These are phyloP conservation scores for Aegilops umbellulata DNA, from an alignment of 176 grass and related monocot genomes.

Conservation along the genomic window DNA sequence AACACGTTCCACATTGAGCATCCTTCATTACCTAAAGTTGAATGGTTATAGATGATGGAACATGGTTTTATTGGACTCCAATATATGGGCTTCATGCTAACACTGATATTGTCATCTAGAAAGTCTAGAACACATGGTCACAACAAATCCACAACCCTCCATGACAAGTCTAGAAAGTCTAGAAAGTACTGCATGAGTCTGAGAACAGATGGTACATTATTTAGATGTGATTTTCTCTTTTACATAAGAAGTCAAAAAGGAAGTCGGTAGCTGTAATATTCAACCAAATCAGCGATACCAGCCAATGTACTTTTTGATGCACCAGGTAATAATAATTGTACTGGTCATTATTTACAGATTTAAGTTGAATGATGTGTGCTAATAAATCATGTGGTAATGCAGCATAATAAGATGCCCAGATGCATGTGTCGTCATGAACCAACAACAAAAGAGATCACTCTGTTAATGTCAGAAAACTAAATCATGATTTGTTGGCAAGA, in stretches of 20 bases:
- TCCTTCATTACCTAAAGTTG: neutral
- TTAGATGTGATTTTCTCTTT: neutral
- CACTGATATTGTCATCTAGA: neutral
- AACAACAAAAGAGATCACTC: neutral
- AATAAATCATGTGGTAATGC: conserved; percentile 19
- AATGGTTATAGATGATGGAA: neutral
- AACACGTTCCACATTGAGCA: neutral
- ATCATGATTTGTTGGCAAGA: neutral
- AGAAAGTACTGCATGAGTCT: neutral
- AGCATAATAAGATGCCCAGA: conserved; percentile 7
- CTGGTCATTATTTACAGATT: neutral
- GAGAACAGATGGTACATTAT: neutral
- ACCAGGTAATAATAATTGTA: neutral
- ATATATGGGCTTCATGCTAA: neutral
- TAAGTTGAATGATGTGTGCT: neutral
- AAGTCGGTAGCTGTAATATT: neutral
- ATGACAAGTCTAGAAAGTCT: no score
- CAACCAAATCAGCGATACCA: neutral
- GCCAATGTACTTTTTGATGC: neutral
- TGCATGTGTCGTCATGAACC: conserved; percentile 7
- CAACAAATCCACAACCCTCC: neutral
- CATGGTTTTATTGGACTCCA: neutral
- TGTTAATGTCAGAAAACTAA: conserved; percentile 8
- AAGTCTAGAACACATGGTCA: neutral
- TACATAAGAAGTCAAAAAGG: neutral